phyloP scores from a whole-genome alignment of 495 filamentous ascomycete genomes.

The Lasiosphaeria ovina region DNA sequence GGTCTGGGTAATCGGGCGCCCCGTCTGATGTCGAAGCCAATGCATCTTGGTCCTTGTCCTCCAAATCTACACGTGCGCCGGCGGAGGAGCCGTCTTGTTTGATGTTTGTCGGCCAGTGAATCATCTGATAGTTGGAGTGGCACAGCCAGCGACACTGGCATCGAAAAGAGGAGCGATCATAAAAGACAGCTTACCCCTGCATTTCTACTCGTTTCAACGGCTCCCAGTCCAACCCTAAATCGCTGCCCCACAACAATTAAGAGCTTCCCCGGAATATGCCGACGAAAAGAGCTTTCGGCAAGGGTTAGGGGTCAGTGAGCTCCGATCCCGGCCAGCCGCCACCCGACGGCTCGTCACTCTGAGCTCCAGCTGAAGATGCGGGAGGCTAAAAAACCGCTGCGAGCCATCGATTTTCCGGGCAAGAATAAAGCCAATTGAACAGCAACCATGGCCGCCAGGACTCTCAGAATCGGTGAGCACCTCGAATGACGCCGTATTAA shows the following conservation, averaged over 20 bases:
- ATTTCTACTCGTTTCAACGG: conserved; percentile 1
- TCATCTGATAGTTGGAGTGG: too few relatives aligned
- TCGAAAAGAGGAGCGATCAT: not conserved
- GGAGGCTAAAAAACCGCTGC: not conserved
- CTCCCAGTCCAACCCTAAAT: not conserved
- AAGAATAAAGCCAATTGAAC: conserved; percentile 26
- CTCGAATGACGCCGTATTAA: not conserved
- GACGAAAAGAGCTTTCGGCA: not conserved
- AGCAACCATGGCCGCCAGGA: conserved; percentile 52
- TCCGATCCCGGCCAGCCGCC: not conserved
- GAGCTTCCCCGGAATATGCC: conserved; percentile 16
- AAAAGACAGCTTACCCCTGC: not conserved
- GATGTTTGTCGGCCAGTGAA: too few relatives aligned
- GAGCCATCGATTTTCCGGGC: not conserved
- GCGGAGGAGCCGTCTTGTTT: too few relatives aligned
- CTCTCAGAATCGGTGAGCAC: conserved; percentile 58
- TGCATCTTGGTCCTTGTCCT: not conserved
- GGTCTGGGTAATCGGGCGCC: not conserved
- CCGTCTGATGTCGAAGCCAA: conserved; percentile 7
- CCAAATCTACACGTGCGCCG: too few relatives aligned
- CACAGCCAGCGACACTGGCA: too few relatives aligned
- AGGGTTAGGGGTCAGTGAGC: not conserved
- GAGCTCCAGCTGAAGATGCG: not conserved
- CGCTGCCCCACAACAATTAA: conserved; percentile 6
- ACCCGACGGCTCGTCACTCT: not conserved